Base-by-base conservation (phyloP, 148 eudicot genomes). In the Nyssa sinensis region DNA sequence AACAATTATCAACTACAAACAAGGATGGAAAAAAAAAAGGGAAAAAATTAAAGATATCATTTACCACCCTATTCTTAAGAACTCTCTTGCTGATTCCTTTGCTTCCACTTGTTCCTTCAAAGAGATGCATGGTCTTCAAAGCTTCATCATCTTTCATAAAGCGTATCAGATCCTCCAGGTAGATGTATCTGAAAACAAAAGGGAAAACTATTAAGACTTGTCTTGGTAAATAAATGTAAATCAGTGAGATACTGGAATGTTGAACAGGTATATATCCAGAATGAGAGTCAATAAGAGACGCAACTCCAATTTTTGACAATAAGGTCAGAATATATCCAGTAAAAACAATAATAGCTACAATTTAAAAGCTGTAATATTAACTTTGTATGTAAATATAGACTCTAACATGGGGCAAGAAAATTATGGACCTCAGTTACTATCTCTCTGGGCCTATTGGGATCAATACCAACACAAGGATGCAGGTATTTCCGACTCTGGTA, bases 11-110 rank as follows among this genome's bases (percentile, higher is more conserved):
- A 62, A 3, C 0, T 30, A 21, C n/a, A n/a, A n/a, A 7, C 28
- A 49, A 65, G 16, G 61, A 47, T 35, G 6, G 21, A 6, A 31
- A 33, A 8, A 51, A 69, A 53, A 74, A 2, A 6, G 28, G 17
- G 11, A 4, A 47, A 0, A 37, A n/a, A n/a, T n/a, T 6, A n/a
- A 21, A 33, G n/a, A 62, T 30, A 44, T 64, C 30, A 44, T 80
- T 77, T 79, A 90, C 91, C 88, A 90, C 84, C 88, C 88, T 88
- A 62, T 86, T 88, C 75, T 86, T 88, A 25, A 88, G 88, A 27
- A 80, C 81, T 25, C 80, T 65, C 64, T 84, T 84, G 82, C 87
- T 86, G 76, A 90, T 86, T 60, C 85, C 87, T 47, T 81, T 78
- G 7, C 77, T 39, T 51, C 86, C 90, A 69, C 59, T 69, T 11